Evolutionary conservation across 352 stramenopile genomes (phyloP).

Genomic region (Pythium myriotylum): DNA sequence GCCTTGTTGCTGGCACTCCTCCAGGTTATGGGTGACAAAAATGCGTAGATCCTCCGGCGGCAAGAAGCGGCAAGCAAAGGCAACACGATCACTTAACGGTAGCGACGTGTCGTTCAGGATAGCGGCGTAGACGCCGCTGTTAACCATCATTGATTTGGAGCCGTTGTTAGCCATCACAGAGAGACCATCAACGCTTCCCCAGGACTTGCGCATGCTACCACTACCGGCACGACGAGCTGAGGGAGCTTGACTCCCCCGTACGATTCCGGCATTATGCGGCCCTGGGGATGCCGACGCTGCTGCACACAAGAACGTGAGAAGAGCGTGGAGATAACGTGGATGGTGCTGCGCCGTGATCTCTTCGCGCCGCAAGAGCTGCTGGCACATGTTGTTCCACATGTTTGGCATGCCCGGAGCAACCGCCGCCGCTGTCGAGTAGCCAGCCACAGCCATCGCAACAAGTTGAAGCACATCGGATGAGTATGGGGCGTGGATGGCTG

Average conservation of each 20-base stretch:
- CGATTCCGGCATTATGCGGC: slow-evolving; percentile 16
- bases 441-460: slow-evolving; percentile 87
- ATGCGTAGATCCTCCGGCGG: slow-evolving; percentile 75
- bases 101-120: slow-evolving; percentile 90
- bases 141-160: background rate
- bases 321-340: slow-evolving; percentile 81
- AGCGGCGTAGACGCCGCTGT: slow-evolving; percentile 52
- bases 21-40: slow-evolving; percentile 81
- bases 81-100: slow-evolving; percentile 88
- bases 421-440: slow-evolving; percentile 65
- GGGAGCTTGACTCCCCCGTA: slow-evolving; percentile 20
- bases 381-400: slow-evolving; percentile 79
- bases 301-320: slow-evolving; percentile 75
- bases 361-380: slow-evolving; percentile 74
- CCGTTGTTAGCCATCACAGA: slow-evolving; percentile 32
- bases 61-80: slow-evolving; percentile 92
- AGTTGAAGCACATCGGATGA: slow-evolving; percentile 83
- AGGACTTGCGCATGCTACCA: slow-evolving; percentile 39
- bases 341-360: slow-evolving; percentile 66
- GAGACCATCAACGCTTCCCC: slow-evolving; percentile 67
- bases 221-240: slow-evolving; percentile 27
- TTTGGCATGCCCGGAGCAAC: slow-evolving; percentile 34
- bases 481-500: slow-evolving; percentile 32
- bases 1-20: slow-evolving; percentile 80
- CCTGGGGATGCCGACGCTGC: slow-evolving; percentile 22